Evolutionary conservation across 2,329 filamentous ascomycete genomes (phyloP), one percentile per base, ranked within the genome.

Genomic region (Fusarium nisikadoi): DNA sequence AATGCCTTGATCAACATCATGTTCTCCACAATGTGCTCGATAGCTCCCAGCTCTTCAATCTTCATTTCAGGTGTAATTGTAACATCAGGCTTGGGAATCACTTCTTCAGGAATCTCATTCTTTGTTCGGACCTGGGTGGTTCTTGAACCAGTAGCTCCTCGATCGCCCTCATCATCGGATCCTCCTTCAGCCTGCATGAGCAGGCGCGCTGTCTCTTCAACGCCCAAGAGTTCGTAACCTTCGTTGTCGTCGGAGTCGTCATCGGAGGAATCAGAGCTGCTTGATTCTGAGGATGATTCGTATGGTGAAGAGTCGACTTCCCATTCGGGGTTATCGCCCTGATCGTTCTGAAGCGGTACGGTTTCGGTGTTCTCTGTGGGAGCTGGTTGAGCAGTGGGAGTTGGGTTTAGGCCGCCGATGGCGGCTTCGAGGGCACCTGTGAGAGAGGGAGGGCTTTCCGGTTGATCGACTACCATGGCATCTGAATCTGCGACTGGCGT

Each of bases 161-260:
- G 84, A 20, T 89, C 88, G 17, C 88, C 89, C 74, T 94, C 94
- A 58, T 95, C 93, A 61, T 96, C 94, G 3, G 93, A 94, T 4
- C 90, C 93, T 36, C 87, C 91, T 71, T 95, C 94, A 46, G 89
- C 92, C 70, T 92, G 88, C 94, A 98, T 97, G 27, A 98, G 85
- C 53, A 97, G 90, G 38, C 92, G 91, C 2, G 93, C 94, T 63
- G 93, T 92, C 79, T 97, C 94, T 76, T 95, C 94, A 5, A 94
- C 89, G 59, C 91, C 91, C 3, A 98, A 85, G 45, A 95, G 86
- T 58, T 93, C 89, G 75, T 94, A 94, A 35, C 88, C 89, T 66
- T 90, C 90, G 58, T 88, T 80, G 43, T 83, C 87, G 4, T 83
- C 87, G 4, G 87, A 88, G 65, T 88, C 88, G 62, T 89, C 87